phyloP scores from a whole-genome alignment of 2,329 filamentous ascomycete species.

The Cytospora paraplurivora region DNA sequence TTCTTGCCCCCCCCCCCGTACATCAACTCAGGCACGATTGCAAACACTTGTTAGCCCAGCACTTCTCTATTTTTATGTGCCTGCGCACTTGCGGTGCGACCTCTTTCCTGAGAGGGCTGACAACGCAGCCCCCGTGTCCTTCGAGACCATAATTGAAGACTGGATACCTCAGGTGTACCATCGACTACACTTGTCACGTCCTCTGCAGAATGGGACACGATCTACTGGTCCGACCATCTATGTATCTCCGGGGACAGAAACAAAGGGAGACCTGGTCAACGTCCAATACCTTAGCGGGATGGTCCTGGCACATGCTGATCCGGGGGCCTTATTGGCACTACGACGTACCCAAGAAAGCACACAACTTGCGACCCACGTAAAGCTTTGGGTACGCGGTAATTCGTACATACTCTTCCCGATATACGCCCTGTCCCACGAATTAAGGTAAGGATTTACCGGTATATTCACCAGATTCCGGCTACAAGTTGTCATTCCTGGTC shows the following conservation, averaged over 20 bases:
- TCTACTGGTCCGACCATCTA: constrained; percentile 15
- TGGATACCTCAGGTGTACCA: neutral
- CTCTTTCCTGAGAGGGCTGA: constrained; percentile 23
- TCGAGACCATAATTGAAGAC: neutral
- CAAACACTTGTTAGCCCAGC: constrained; percentile 15
- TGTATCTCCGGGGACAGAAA: neutral
- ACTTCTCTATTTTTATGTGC: constrained; percentile 25
- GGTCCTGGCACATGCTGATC: constrained; percentile 18
- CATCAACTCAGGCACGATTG: constrained; percentile 5
- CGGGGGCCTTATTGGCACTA: constrained; percentile 7
- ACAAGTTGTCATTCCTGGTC: constrained; percentile 4
- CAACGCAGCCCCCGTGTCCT: constrained; percentile 26
- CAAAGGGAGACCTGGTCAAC: constrained; percentile 7
- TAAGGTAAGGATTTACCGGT: neutral
- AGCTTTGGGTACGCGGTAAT: constrained; percentile 1
- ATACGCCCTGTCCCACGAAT: constrained; percentile 12
- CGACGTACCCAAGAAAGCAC: too few species aligned
- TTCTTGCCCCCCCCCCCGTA: constrained; percentile 14
- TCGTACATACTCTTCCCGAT: constrained; percentile 1
- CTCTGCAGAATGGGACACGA: neutral
- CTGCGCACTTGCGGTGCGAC: constrained; percentile 17
- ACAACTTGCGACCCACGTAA: neutral
- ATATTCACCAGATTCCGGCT: neutral
- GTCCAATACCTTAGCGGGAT: constrained; percentile 24
- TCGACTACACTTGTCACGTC: neutral